These are phyloP conservation scores for Leptographium procerum DNA, from an alignment of 2,329 filamentous ascomycete species.

Conservation along the genomic window DNA sequence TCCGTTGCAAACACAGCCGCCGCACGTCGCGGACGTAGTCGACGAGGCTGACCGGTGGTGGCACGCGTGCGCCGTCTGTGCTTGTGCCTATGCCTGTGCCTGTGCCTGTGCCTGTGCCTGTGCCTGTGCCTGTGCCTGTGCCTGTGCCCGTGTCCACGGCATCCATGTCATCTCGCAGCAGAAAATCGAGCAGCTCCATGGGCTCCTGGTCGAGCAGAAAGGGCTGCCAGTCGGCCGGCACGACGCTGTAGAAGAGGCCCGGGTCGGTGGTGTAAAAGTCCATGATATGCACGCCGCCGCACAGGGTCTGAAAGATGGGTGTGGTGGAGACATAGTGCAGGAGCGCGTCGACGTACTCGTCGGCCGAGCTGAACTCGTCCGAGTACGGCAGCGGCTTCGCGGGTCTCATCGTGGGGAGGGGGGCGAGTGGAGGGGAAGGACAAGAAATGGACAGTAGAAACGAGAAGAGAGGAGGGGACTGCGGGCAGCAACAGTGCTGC, in stretches of 20 bases:
- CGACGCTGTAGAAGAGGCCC: slow-evolving; percentile 64
- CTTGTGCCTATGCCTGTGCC: no score
- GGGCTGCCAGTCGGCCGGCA: slow-evolving; percentile 69
- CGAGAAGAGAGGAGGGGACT: background rate
- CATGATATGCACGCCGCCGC: slow-evolving; percentile 90
- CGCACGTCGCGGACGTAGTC: slow-evolving; percentile 64
- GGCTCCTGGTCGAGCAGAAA: slow-evolving; percentile 64
- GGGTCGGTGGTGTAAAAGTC: slow-evolving; percentile 88
- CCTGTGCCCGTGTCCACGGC: slow-evolving; percentile 12
- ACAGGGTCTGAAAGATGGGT: slow-evolving; percentile 74
- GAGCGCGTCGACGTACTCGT: slow-evolving; percentile 70
- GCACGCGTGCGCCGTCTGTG: background rate
- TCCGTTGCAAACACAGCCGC: slow-evolving; percentile 53
- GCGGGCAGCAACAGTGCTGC: background rate
- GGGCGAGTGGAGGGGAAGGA: background rate
- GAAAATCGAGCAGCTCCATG: slow-evolving; percentile 65
- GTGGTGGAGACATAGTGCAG: slow-evolving; percentile 65
- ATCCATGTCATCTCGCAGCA: slow-evolving; percentile 66
- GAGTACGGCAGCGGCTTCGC: slow-evolving; percentile 51
- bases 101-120: slow-evolving; percentile 10
- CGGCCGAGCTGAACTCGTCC: slow-evolving; percentile 55
- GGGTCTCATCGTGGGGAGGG: slow-evolving; percentile 7
- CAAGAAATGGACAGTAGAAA: background rate
- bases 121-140: slow-evolving; percentile 9
- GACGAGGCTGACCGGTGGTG: slow-evolving; percentile 47